These are phyloP conservation scores for Salvia miltiorrhiza DNA, from an alignment of 257 asterid genomes.

Conservation along the genomic window DNA sequence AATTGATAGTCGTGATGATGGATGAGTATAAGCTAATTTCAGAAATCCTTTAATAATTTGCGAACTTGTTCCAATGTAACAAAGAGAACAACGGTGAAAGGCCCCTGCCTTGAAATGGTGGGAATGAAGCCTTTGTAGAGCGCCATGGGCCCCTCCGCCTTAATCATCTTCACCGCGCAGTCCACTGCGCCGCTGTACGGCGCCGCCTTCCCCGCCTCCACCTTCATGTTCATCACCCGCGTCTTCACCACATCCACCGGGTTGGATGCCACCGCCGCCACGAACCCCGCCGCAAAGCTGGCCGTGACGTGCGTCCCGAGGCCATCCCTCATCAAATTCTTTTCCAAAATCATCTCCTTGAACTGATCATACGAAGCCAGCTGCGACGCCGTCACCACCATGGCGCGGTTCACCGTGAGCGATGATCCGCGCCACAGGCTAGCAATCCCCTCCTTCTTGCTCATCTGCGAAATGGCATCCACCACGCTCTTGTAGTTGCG, in stretches of 20 bases:
- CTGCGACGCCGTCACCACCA: conserved; percentile 72
- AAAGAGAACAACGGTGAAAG: conserved; percentile 75
- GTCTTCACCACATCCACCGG: conserved; percentile 73
- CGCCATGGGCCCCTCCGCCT: conserved; percentile 66
- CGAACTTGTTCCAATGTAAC: conserved; percentile 78
- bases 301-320: conserved; percentile 64
- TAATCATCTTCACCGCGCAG: conserved; percentile 56
- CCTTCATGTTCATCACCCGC: conserved; percentile 67
- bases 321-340: conserved; percentile 46
- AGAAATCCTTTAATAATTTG: conserved; percentile 48
- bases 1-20: background rate
- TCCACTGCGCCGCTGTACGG: conserved; percentile 58
- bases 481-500: conserved; percentile 56
- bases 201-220: conserved; percentile 43
- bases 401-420: conserved; percentile 64
- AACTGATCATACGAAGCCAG: conserved; percentile 61
- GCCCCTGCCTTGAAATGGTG: conserved; percentile 83
- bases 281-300: conserved; percentile 66
- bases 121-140: conserved; percentile 86
- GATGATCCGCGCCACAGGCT: conserved; percentile 77
- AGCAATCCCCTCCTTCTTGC: conserved; percentile 42
- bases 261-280: conserved; percentile 66
- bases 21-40: background rate
- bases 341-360: conserved; percentile 51
- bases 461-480: conserved; percentile 60